Percentiles rank a stretch among this genome's conserved stretches.
These are phyloP conservation scores for Carnegiea gigantea DNA, from an alignment of 179 eudicot genomes.

Conservation along the genomic window DNA sequence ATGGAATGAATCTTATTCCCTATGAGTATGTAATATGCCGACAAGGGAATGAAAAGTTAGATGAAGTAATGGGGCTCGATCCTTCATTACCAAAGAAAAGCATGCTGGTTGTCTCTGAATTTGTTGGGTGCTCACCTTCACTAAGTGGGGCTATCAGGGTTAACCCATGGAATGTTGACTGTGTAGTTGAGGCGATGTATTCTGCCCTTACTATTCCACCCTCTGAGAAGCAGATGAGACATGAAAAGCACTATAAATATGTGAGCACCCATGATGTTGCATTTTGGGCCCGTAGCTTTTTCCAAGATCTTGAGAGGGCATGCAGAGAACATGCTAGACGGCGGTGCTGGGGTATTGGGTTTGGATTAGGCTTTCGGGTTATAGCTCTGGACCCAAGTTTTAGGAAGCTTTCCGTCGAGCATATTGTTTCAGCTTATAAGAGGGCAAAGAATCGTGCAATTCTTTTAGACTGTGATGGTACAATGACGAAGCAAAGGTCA, in stretches of 20 bases:
- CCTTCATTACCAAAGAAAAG: slow-evolving; percentile 65
- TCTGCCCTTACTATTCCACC: slow-evolving; percentile 56
- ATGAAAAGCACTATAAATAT: slow-evolving; percentile 83
- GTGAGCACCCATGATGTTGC: slow-evolving; percentile 91
- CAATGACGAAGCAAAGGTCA: slow-evolving; percentile 64
- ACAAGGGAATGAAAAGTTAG: slow-evolving; percentile 69
- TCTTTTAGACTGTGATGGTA: slow-evolving; percentile 87
- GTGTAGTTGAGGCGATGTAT: slow-evolving; percentile 85
- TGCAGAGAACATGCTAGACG: slow-evolving; percentile 76
- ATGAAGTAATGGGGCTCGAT: slow-evolving; percentile 49
- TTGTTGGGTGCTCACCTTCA: slow-evolving; percentile 92
- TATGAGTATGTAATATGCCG: slow-evolving; percentile 82
- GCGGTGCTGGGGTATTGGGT: slow-evolving; percentile 90
- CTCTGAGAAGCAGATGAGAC: slow-evolving; percentile 77
- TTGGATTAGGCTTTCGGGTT: slow-evolving; percentile 87
- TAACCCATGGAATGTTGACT: slow-evolving; percentile 88
- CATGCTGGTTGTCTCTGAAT: slow-evolving; percentile 93
- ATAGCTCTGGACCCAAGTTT: slow-evolving; percentile 83
- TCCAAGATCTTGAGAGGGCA: slow-evolving; percentile 86
- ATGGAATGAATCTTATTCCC: slow-evolving; percentile 94
- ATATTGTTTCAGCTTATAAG: slow-evolving; percentile 84
- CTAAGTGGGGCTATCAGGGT: slow-evolving; percentile 92
- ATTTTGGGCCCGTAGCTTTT: slow-evolving; percentile 87
- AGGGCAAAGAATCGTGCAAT: slow-evolving; percentile 79
- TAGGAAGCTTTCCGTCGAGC: slow-evolving; percentile 78